A percentile compares a stretch with the other conserved stretches of the same genome.
Conservation (phyloP, 371 early-diverging fungal genomes). For the Chytridium lagenaria region DNA sequence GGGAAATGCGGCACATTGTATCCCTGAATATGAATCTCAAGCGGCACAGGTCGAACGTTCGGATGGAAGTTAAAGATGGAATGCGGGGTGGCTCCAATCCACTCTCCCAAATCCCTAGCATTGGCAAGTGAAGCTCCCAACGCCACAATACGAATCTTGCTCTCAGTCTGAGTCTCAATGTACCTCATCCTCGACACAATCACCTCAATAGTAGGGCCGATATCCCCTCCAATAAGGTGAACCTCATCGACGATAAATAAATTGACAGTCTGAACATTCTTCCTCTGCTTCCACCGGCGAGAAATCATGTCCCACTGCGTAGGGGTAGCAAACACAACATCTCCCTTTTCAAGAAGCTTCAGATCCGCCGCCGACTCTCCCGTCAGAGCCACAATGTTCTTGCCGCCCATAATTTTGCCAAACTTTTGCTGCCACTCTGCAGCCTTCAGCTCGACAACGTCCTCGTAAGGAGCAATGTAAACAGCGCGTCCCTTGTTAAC, state of each 20-base stretch:
- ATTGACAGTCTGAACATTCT: slow-evolving; percentile 86
- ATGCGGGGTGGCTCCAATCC: slow-evolving; percentile 86
- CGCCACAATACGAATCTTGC: slow-evolving; percentile 87
- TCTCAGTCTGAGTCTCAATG: slow-evolving; percentile 83
- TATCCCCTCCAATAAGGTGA: slow-evolving; percentile 90
- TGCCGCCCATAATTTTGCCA: slow-evolving; percentile 68
- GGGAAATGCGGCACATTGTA: slow-evolving; percentile 89
- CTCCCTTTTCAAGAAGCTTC: slow-evolving; percentile 83
- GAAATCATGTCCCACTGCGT: slow-evolving; percentile 98
- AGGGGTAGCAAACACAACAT: slow-evolving; percentile 95
- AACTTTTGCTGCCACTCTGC: slow-evolving; percentile 84
- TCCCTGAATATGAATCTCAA: slow-evolving; percentile 94
- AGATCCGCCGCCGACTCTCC: slow-evolving; percentile 94
- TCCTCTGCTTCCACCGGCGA: slow-evolving; percentile 92
- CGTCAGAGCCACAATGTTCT: slow-evolving; percentile 86
- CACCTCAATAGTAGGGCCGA: slow-evolving; percentile 90
- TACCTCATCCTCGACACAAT: slow-evolving; percentile 92
- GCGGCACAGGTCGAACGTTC: slow-evolving; percentile 87
- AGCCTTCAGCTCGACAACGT: slow-evolving; percentile 79
- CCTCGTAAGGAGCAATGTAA: slow-evolving; percentile 93
- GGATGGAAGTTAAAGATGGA: slow-evolving; percentile 93
- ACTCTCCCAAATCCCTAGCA: slow-evolving; percentile 93
- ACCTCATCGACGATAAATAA: slow-evolving; percentile 97
- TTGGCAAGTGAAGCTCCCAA: slow-evolving; percentile 90
- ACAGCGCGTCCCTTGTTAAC: slow-evolving; percentile 72